Evolutionary conservation across 768 basidiomycete genomes (phyloP), one percentile per base, ranked within the genome.

Genomic region (Omphalotus guepiniiformis): DNA sequence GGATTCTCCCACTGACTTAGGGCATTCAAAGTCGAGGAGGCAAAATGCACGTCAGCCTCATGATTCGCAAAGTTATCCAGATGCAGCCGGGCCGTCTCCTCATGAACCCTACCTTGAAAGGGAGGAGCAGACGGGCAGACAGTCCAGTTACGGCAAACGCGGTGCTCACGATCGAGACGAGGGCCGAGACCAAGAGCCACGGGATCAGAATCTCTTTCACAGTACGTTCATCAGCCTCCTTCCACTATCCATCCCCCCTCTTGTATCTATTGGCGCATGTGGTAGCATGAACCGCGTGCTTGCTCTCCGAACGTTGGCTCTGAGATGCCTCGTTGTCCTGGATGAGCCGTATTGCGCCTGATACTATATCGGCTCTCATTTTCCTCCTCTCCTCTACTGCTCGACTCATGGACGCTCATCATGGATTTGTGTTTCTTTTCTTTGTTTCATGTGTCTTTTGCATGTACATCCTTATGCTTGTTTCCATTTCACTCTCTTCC

Each of bases 381-480:
- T 59, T 53, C 47, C 48, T 58, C 57, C 50, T 58, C 57, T 63
- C 62, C 54, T 55, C 39, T 58, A 51, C 60, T 57, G 46, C 48
- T 63, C 64, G 62, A 67, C 61, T 57, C 63, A 62, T 69, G 64
- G 69, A 67, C 64, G 62, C 63, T 71, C 58, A 65, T 62, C 59
- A 61, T 70, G 72, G 72, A 71, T 60, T n/a, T n/a, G n/a, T n/a
- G n/a, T n/a, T n/a, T n/a, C n/a, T n/a, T n/a, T n/a, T n/a, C n/a
- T n/a, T n/a, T n/a, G n/a, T n/a, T n/a, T n/a, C n/a, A n/a, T n/a
- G n/a, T n/a, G n/a, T n/a, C n/a, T n/a, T n/a, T n/a, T n/a, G n/a
- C n/a, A n/a, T n/a, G n/a, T n/a, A n/a, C n/a, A n/a, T n/a, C n/a
- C n/a, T n/a, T n/a, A n/a, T 62, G 56, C 46, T 43, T 63, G 58